phyloP scores from a whole-genome alignment of 148 eudicot species.

The Talinum fruticosum region DNA sequence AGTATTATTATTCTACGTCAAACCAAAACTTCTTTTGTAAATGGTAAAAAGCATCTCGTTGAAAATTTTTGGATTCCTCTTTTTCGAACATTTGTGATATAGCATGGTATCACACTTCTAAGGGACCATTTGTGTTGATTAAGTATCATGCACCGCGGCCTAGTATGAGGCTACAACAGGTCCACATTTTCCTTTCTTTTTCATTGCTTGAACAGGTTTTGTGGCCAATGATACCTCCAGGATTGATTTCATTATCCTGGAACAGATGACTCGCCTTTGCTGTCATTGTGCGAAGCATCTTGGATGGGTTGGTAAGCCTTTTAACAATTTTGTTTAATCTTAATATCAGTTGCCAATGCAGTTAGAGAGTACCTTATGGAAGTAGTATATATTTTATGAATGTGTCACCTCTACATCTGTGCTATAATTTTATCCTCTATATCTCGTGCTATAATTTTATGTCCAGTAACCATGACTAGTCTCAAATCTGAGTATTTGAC shows the following conservation, averaged over 20 bases:
- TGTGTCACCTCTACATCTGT: not conserved
- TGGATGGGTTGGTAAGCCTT: constrained; percentile 95
- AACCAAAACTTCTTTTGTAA: too few relatives aligned
- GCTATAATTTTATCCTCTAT: too few relatives aligned
- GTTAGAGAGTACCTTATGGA: not conserved
- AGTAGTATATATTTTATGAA: not conserved
- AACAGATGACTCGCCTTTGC: constrained; percentile 99
- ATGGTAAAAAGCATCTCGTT: too few relatives aligned
- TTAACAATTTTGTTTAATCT: not conserved
- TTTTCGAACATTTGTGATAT: too few relatives aligned
- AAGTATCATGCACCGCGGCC: constrained; percentile 98
- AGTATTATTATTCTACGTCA: too few relatives aligned
- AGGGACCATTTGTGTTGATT: too few relatives aligned
- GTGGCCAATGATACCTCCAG: constrained; percentile 97
- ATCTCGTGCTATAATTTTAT: not conserved
- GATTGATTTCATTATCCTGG: constrained; percentile 95
- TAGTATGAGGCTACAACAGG: constrained; percentile 89
- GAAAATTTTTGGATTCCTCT: too few relatives aligned
- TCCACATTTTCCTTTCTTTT: constrained; percentile 8
- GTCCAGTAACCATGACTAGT: not conserved
- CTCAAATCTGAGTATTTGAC: not conserved
- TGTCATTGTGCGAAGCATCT: constrained; percentile 99
- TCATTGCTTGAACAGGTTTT: constrained; percentile 53
- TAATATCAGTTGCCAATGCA: not conserved
- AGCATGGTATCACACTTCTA: too few relatives aligned